These are phyloP conservation scores for Penicillium sp. DNA, from an alignment of 2,329 filamentous ascomycete species.

Conservation along the genomic window DNA sequence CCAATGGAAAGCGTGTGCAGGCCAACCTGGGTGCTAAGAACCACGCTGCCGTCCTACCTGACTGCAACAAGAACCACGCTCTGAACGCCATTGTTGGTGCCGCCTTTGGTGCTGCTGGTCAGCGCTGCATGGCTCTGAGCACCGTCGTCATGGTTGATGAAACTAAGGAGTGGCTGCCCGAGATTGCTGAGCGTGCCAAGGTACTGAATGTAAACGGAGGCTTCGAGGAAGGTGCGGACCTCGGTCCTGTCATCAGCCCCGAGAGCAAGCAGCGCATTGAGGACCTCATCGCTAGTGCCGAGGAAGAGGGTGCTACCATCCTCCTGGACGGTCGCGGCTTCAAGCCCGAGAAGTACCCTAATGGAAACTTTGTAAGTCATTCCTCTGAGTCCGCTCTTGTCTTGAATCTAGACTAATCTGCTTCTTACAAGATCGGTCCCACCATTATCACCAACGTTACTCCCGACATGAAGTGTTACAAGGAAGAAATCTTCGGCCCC, in stretches of 20 bases:
- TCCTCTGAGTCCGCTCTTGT: background rate
- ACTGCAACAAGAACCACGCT: slow-evolving; percentile 67
- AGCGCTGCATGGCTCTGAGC: slow-evolving; percentile 67
- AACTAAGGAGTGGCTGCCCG: slow-evolving; percentile 63
- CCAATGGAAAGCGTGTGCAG: slow-evolving; percentile 67
- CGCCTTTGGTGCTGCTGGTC: slow-evolving; percentile 66
- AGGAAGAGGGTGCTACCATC: slow-evolving; percentile 63
- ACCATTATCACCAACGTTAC: slow-evolving; percentile 66
- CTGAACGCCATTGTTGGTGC: slow-evolving; percentile 65
- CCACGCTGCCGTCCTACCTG: slow-evolving; percentile 64
- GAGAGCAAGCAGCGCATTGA: slow-evolving; percentile 64
- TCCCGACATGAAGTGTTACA: slow-evolving; percentile 65
- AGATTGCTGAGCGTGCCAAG: slow-evolving; percentile 62
- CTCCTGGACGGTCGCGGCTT: slow-evolving; percentile 60
- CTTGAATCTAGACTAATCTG: background rate
- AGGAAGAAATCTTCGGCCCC: slow-evolving; percentile 65
- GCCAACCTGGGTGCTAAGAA: slow-evolving; percentile 70
- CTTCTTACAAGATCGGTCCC: slow-evolving; percentile 52
- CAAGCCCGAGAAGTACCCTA: slow-evolving; percentile 62
- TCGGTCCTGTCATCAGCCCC: slow-evolving; percentile 64
- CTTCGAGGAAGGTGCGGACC: slow-evolving; percentile 61
- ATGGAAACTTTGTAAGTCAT: slow-evolving; percentile 62
- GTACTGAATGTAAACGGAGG: slow-evolving; percentile 59
- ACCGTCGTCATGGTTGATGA: slow-evolving; percentile 64
- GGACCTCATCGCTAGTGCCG: slow-evolving; percentile 58